Percentiles rank a stretch among this genome's conserved stretches.
phyloP scores from a whole-genome alignment of 2,329 filamentous ascomycete genomes.

The Aspergillus sp. region DNA sequence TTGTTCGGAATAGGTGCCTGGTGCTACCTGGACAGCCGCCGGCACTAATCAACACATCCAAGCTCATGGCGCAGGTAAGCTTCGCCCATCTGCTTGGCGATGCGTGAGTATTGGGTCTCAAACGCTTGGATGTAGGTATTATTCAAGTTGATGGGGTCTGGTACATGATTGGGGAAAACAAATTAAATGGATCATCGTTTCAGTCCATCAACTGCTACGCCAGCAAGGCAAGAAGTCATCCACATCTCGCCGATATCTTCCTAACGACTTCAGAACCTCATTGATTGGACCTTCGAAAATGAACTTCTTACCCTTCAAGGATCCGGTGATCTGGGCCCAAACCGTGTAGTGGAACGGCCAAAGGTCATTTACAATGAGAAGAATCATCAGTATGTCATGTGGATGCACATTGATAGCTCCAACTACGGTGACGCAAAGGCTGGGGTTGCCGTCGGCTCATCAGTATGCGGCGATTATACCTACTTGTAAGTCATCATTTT shows the following conservation, averaged over 20 bases:
- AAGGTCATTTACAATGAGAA: slow-evolving; percentile 66
- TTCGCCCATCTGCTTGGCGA: not conserved
- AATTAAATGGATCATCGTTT: slow-evolving; percentile 60
- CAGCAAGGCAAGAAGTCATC: slow-evolving; percentile 37
- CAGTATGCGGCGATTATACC: slow-evolving; percentile 60
- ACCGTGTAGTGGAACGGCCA: slow-evolving; percentile 63
- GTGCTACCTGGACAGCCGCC: slow-evolving; percentile 46
- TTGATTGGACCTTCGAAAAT: slow-evolving; percentile 62
- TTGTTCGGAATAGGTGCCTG: slow-evolving; percentile 30
- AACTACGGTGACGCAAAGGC: slow-evolving; percentile 63
- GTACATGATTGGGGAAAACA: slow-evolving; percentile 70
- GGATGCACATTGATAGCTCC: slow-evolving; percentile 63
- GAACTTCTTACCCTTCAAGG: slow-evolving; percentile 55
- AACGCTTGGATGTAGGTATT: slow-evolving; percentile 26
- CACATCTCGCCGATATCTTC: not conserved
- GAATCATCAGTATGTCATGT: slow-evolving; percentile 66
- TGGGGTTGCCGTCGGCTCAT: slow-evolving; percentile 59
- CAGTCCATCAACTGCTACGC: slow-evolving; percentile 68
- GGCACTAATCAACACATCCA: slow-evolving; percentile 57
- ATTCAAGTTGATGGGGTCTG: slow-evolving; percentile 57
- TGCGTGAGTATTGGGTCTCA: too few relatives aligned
- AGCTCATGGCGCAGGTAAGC: slow-evolving; percentile 60
- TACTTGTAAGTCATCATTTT: slow-evolving; percentile 29
- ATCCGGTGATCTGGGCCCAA: slow-evolving; percentile 58
- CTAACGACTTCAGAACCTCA: slow-evolving; percentile 45